Base-by-base conservation (phyloP, 2,329 filamentous ascomycete species). In the Mollisia scopiformis region DNA sequence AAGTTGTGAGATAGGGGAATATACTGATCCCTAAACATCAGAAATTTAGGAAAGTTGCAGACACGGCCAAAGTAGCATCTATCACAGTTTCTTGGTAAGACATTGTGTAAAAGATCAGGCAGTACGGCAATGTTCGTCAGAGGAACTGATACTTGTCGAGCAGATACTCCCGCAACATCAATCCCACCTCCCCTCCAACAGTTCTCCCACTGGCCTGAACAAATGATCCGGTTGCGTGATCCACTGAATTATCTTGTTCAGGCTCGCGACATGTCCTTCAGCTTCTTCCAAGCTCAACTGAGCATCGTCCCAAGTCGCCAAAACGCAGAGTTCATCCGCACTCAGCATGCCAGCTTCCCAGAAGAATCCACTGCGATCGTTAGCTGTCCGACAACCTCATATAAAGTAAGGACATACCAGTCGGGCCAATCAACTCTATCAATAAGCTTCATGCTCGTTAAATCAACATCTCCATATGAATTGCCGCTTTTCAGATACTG, bases 381-480 rank as follows among this genome's bases (percentile, higher is more conserved):
- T 30, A 57, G 43, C 21, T 23, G 10, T 19, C 7, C n/a, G 16
- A 8, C 1, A n/a, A 35, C 14, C 3, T n/a, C n/a, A 3, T 19
- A 19, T 16, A 30, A 2, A 21, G 11, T 8, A 8, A 43, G n/a
- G 16, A 53, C 55, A 52, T 52, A 58, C 55, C 46, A n/a, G 33
- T 58, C 55, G 14, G 55, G 55, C 47, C 55, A 58, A 53, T 58
- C 55, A 41, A 46, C 35, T 46, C 55, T 52, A 5, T 31, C 33
- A n/a, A 58, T 10, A 1, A 37, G 25, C 23, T 53, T 41, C 47
- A 58, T 30, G 4, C 19, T 37, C 21, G 16, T 19, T 16, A 39
- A 39, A 16, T 39, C 35, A 11, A 39, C 37, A 51, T 39, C 16
- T 14, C 21, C 43, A 49, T 57, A 39, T 10, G 43, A 21, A 5